phyloP scores from a whole-genome alignment of 768 basidiomycete genomes.

The Leccinum olivaceopallidum region DNA sequence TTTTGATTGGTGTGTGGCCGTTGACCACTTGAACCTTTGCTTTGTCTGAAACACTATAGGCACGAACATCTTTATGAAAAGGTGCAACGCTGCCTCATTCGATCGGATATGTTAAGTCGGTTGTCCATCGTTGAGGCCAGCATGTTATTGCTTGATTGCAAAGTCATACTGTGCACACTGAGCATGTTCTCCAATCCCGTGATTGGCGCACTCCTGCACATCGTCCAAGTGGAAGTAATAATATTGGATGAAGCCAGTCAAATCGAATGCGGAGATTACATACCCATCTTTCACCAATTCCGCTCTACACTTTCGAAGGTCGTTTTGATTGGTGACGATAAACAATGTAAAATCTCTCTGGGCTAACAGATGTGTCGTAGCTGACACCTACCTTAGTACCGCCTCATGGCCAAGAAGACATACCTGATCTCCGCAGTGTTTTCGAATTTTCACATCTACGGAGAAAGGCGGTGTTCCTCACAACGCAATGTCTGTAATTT shows the following conservation, averaged over 20 bases:
- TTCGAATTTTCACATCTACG: slow-evolving; percentile 71
- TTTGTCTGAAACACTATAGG: slow-evolving; percentile 30
- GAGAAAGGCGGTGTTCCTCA: slow-evolving; percentile 48
- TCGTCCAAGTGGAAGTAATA: slow-evolving; percentile 38
- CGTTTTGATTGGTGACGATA: slow-evolving; percentile 43
- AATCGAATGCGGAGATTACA: slow-evolving; percentile 42
- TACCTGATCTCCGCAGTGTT: slow-evolving; percentile 63
- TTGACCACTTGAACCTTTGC: background rate
- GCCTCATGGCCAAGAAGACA: slow-evolving; percentile 73
- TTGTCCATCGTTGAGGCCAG: slow-evolving; percentile 13
- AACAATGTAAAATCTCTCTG: slow-evolving; percentile 32
- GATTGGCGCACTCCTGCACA: slow-evolving; percentile 16
- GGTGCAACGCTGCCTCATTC: slow-evolving; percentile 37
- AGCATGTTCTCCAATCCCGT: slow-evolving; percentile 42
- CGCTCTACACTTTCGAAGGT: slow-evolving; percentile 31
- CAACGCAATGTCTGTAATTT: slow-evolving; percentile 33
- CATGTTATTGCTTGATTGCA: slow-evolving; percentile 29
- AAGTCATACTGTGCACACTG: slow-evolving; percentile 49
- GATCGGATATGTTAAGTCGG: slow-evolving; percentile 33
- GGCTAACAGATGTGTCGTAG: background rate
- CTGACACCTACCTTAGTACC: slow-evolving; percentile 52
- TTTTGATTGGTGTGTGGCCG: slow-evolving; percentile 40
- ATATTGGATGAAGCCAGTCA: slow-evolving; percentile 52
- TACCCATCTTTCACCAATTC: slow-evolving; percentile 37
- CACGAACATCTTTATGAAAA: slow-evolving; percentile 50